Evolutionary conservation across 2,329 filamentous ascomycete species (phyloP).

Genomic region (Albophoma yamanashiensis): DNA sequence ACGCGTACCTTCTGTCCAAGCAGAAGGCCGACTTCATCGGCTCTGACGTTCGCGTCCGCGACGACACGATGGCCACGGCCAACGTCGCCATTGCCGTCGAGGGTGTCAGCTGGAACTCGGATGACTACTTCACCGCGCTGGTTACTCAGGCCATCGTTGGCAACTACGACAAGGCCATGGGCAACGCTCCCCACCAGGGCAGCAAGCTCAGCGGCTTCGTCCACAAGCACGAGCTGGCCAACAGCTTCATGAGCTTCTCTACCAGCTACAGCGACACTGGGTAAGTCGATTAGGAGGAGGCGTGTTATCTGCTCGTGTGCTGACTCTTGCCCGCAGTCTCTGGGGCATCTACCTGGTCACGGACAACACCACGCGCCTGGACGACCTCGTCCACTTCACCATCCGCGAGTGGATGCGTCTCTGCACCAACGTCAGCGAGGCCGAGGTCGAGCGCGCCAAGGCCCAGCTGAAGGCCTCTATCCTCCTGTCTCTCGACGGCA

Average conservation of each 20-base stretch:
- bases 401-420: constrained; percentile 97
- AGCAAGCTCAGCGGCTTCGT: constrained; percentile 96
- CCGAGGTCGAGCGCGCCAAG: constrained; percentile 97
- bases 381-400: constrained; percentile 96
- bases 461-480: constrained; percentile 98
- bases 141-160: constrained; percentile 98
- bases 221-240: constrained; percentile 89
- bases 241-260: constrained; percentile 99
- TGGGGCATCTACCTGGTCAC: constrained; percentile 99
- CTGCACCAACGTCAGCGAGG: constrained; percentile 74
- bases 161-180: constrained; percentile 99
- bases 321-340: constrained; percentile 49
- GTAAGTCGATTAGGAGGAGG: constrained; percentile 39
- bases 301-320: constrained; percentile 2
- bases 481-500: constrained; percentile 92
- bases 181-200: constrained; percentile 91
- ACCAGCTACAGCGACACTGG: constrained; percentile 99
- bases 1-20: constrained; percentile 70
- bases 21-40: constrained; percentile 89
- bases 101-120: constrained; percentile 98
- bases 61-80: constrained; percentile 91
- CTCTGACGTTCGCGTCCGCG: constrained; percentile 88
- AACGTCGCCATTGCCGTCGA: constrained; percentile 98
- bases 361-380: constrained; percentile 76
- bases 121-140: constrained; percentile 97